Base-by-base conservation (phyloP, 345 rosid genomes). In the Arabidopsis thaliana region DNA sequence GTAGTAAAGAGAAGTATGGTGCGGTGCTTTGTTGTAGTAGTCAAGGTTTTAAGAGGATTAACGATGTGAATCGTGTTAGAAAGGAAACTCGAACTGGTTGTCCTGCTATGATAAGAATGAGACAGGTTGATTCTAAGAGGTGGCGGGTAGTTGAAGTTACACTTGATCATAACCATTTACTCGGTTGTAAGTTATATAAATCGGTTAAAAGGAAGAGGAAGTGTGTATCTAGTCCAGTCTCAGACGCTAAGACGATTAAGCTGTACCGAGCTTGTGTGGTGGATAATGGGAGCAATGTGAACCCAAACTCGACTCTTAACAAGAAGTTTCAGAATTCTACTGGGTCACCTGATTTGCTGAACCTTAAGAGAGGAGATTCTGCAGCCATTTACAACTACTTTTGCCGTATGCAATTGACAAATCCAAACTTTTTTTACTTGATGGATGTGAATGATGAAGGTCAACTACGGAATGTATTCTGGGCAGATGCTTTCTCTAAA, bases 51-150 rank as follows among this genome's bases (percentile, higher is more conserved):
- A 88, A 88, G 82, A 84, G 88, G 77, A 67, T 82, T 51, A 87
- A 85, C 62, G 93, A 87, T 49, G 93, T 78, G 36, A 90, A 86
- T 62, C 84, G 89, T 38, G 80, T 84, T 24, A 72, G 93, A 46
- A 88, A 83, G 65, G 93, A 88, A 75, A 90, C 96, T 8, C 77
- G 96, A 69, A 90, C 91, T 7, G 96, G 96, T 67, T 90, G 96
- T 71, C 90, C 91, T 70, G 96, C 90, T 5, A 90, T 90, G 96
- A 57, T 90, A 44, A 84, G 91, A 74, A 82, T 88, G 87, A 84
- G 96, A 30, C 81, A 88, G n/a, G 87, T 90, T 16, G 93, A 90
- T 46, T 83, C 93, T 20, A 88, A 79, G 74, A 85, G 93, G 64
- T 90, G 93, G 96, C 72, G 93, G 53, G 74, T 88, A 7, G 80